These are phyloP conservation scores for Fusarium sororula DNA, from an alignment of 2,329 filamentous ascomycete genomes.

Conservation along the genomic window DNA sequence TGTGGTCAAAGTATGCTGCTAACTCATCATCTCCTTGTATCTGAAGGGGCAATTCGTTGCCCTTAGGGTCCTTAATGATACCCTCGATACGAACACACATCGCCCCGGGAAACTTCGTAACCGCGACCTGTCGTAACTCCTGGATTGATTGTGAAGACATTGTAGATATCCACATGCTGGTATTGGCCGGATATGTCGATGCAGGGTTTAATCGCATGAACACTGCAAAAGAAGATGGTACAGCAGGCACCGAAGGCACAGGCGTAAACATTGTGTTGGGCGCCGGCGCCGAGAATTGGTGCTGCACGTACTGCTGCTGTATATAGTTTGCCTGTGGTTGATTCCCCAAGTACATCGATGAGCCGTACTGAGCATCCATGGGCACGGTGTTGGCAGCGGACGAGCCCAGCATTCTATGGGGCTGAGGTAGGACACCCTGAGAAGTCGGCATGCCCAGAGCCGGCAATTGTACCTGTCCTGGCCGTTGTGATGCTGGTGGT, in stretches of 20 bases:
- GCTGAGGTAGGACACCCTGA: slow-evolving; percentile 28
- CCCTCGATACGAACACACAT: slow-evolving; percentile 71
- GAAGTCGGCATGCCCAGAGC: slow-evolving; percentile 31
- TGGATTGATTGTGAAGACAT: slow-evolving; percentile 65
- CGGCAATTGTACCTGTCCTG: slow-evolving; percentile 34
- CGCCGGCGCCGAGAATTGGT: slow-evolving; percentile 41
- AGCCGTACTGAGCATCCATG: slow-evolving; percentile 49
- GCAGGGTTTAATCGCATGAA: slow-evolving; percentile 75
- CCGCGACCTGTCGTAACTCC: slow-evolving; percentile 70
- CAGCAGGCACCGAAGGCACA: slow-evolving; percentile 28
- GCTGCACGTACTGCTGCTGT: slow-evolving; percentile 45
- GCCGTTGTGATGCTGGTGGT: not conserved
- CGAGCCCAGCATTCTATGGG: slow-evolving; percentile 40
- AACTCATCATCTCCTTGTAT: slow-evolving; percentile 79
- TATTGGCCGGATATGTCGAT: slow-evolving; percentile 63
- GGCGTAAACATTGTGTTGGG: slow-evolving; percentile 39
- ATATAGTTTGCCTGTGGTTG: slow-evolving; percentile 51
- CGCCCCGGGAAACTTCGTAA: slow-evolving; percentile 67
- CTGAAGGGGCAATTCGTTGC: slow-evolving; percentile 68
- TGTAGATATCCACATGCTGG: slow-evolving; percentile 72
- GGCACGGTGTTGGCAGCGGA: slow-evolving; percentile 38
- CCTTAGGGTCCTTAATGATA: slow-evolving; percentile 67
- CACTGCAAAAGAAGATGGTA: slow-evolving; percentile 58
- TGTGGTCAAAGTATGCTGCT: slow-evolving; percentile 74
- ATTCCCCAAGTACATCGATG: slow-evolving; percentile 52